Evolutionary conservation across 164 flowering plant species (phyloP), one percentile per base, ranked within the genome.

Genomic region (Euptelea pleiosperma): DNA sequence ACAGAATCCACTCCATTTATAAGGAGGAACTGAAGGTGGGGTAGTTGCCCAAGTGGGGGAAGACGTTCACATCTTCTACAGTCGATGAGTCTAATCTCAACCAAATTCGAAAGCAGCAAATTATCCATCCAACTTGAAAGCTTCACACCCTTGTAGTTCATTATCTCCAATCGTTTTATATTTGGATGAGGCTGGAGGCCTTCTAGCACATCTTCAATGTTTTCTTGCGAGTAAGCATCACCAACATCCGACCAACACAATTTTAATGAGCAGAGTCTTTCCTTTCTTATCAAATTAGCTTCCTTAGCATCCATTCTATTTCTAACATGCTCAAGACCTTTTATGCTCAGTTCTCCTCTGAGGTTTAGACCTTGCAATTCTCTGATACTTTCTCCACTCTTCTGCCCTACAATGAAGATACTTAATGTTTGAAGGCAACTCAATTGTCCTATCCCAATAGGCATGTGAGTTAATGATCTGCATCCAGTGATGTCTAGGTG

Each of bases 391-490:
- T 41, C 16, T 34, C 42, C n/a, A 16, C 15, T 9, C 9, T 34
- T 15, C 21, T 33, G 9, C 18, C 56, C 39, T 1, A 52, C 41
- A 0, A 52, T 10, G 18, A 33, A 52, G 4, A 19, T 10, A 8
- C 40, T 14, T 41, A 52, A 34, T 6, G 28, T 52, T 26, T 52
- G 56, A 34, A 52, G 56, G 26, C 18, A 34, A 11, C 28, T 52
- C 26, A 52, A 14, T 34, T 52, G 8, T 21, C 56, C 41, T 0
- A 52, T 33, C 18, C 28, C 9, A n/a, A 21, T 14, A 1, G 56
- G 56, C 41, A 52, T 52, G 9, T 19, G 25, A 18, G 25, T 52
- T 41, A 52, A 19, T 19, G 11, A 16, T 6, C 8, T 11, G 11
- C 8, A 16, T 31, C 8, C 8, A 2, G 12, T 16, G 24, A 60